Percentiles rank a stretch among this genome's conserved stretches.
Evolutionary conservation across 371 early-diverging fungal species (phyloP).

Genomic region (Catenaria anguillulae): DNA sequence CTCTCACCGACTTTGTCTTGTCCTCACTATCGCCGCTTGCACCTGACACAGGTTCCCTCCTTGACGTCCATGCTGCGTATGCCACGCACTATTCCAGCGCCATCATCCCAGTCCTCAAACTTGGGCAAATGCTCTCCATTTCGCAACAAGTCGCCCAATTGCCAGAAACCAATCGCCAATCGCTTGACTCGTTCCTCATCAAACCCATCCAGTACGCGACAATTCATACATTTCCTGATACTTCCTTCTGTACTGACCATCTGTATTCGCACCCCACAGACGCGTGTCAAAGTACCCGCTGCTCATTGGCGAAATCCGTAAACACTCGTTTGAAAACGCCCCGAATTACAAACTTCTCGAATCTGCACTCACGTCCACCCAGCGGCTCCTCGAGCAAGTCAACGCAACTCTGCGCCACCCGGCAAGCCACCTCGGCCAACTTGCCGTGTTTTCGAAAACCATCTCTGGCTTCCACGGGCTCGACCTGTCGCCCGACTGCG

Average conservation of each 20-base stretch:
- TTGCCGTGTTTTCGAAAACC: background rate
- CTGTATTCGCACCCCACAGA: too few species aligned
- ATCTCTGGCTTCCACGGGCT: background rate
- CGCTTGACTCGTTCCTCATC: background rate
- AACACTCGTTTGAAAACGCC: background rate
- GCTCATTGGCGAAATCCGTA: background rate
- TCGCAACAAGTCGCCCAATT: background rate
- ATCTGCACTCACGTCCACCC: background rate
- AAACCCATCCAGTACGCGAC: background rate
- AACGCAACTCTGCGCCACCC: background rate
- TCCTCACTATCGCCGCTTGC: too few species aligned
- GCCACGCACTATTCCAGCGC: background rate
- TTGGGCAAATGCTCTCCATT: background rate
- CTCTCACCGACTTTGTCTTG: too few species aligned
- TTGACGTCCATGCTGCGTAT: background rate
- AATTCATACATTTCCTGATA: too few species aligned
- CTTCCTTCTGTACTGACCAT: too few species aligned
- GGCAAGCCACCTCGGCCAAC: background rate
- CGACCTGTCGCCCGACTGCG: background rate
- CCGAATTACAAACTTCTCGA: background rate
- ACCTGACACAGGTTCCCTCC: background rate
- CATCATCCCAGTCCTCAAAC: background rate
- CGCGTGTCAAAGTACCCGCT: constrained; percentile 1
- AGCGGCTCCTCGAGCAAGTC: background rate
- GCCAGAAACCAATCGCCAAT: background rate